Evolutionary conservation across 129 eudicot genomes (phyloP), one percentile per base, ranked within the genome.

Genomic region (Flaveria brownii): DNA sequence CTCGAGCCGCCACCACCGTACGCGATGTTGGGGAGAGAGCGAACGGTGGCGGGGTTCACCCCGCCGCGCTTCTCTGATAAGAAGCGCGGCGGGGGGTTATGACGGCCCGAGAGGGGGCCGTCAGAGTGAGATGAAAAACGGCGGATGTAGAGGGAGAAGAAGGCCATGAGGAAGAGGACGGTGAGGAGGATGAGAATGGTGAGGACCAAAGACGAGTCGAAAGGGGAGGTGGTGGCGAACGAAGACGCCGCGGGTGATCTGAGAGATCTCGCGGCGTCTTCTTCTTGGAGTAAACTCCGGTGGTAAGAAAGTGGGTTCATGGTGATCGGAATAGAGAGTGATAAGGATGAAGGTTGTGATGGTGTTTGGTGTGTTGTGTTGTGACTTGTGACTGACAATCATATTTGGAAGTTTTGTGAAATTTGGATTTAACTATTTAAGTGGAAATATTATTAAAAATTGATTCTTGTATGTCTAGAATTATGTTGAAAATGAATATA

Each of bases 141-240:
- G 26, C 96, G 89, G 85, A 87, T 82, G 81, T 89, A 89, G 45
- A 87, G 56, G 36, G 96, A 87, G 87, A 85, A 85, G 71, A 89
- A 89, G 51, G 84, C 90, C 80, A 92, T 82, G 80, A 87, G 89
- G 78, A 92, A 87, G 52, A 92, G 86, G 49, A 86, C 88, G 8
- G 88, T 80, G 71, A 92, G 85, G 59, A 92, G 91, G 59, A 89
- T 76, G 17, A 92, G 63, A 33, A 85, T 67, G 2, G 89, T 89
- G 60, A 92, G 87, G 7, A 88, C 87, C 81, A 89, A 73, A 17
- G 92, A 87, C 6, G 92, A 85, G 70, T 89, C 89, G 77, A 89
- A 89, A 0, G 87, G 88, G 1, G 86, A 71, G 28, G 18, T 63
- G 65, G 84, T 10, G 63, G 79, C 20, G 77, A 70, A 69, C 26